phyloP scores from a whole-genome alignment of 2,329 filamentous ascomycete species.

The Aspergillus ochraceus region DNA sequence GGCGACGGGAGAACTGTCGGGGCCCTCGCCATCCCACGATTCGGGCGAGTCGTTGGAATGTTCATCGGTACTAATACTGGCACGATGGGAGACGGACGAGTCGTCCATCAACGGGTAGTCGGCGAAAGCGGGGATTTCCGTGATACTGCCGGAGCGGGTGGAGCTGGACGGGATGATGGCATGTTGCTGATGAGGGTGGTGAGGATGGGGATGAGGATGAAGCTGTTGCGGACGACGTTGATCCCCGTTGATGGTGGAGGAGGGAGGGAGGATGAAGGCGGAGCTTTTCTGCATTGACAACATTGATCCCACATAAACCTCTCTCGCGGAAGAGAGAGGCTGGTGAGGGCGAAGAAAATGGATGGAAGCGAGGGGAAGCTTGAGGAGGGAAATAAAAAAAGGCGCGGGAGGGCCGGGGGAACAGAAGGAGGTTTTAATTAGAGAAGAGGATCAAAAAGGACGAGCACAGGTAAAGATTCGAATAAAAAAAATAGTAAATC shows the following conservation, averaged over 20 bases:
- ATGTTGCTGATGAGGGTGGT: conserved; percentile 14
- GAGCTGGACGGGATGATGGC: conserved; percentile 19
- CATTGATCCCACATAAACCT: conserved; percentile 29
- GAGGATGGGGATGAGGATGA: not conserved
- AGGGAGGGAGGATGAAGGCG: conserved; percentile 25
- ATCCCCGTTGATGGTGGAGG: conserved; percentile 20
- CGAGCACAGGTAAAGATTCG: not conserved
- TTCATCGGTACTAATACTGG: conserved; percentile 36
- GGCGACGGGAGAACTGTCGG: conserved; percentile 21
- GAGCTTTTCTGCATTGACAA: conserved; percentile 42
- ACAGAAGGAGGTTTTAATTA: not conserved
- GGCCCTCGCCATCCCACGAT: conserved; percentile 28
- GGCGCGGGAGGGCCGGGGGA: not conserved
- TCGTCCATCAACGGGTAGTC: conserved; percentile 29
- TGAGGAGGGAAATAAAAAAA: not conserved
- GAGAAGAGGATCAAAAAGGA: not conserved
- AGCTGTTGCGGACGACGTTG: not conserved
- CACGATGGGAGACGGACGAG: conserved; percentile 29
- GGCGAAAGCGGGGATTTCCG: conserved; percentile 26
- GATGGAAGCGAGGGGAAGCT: not conserved
- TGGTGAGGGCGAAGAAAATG: not conserved
- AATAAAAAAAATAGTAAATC: not conserved
- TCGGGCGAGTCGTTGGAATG: conserved; percentile 32
- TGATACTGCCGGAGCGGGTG: conserved; percentile 21
- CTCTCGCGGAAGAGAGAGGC: not conserved